These are phyloP conservation scores for Trypanosoma brucei DNA, from an alignment of 208 protist genomes.

Conservation along the genomic window DNA sequence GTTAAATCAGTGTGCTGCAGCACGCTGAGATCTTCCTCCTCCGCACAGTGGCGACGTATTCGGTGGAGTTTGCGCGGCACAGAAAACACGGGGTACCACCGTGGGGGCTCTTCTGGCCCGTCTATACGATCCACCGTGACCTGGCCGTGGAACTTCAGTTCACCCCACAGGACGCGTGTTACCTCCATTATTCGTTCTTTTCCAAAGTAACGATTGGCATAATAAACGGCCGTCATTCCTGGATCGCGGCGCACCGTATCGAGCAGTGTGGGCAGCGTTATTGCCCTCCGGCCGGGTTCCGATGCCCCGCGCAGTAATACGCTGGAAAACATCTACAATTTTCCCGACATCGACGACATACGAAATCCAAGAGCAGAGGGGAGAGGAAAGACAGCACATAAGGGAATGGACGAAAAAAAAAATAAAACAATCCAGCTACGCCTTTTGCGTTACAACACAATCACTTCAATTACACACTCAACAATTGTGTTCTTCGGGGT, in stretches of 20 bases:
- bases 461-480: too few species aligned
- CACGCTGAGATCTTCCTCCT: slow-evolving; percentile 76
- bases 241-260: slow-evolving; percentile 75
- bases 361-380: slow-evolving; percentile 5
- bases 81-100: slow-evolving; percentile 69
- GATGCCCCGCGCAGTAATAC: slow-evolving; percentile 1
- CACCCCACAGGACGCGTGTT: slow-evolving; percentile 67
- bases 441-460: too few species aligned
- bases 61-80: slow-evolving; percentile 39
- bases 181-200: slow-evolving; percentile 54
- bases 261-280: slow-evolving; percentile 51
- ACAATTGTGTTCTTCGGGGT: too few species aligned
- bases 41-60: slow-evolving; percentile 51
- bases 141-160: slow-evolving; percentile 75
- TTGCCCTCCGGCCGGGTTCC: slow-evolving; percentile 12
- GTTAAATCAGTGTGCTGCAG: slow-evolving; percentile 24
- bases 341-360: background rate
- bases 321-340: slow-evolving; percentile 15
- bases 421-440: too few species aligned
- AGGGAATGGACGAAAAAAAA: background rate
- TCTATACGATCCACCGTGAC: slow-evolving; percentile 68
- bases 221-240: slow-evolving; percentile 77
- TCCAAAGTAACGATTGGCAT: slow-evolving; percentile 86
- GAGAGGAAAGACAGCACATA: background rate
- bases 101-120: slow-evolving; percentile 43